A percentile compares a stretch with the other conserved stretches of the same genome.
phyloP scores from a whole-genome alignment of 805 yeast genomes.

The Blastobotrys terrestris region DNA sequence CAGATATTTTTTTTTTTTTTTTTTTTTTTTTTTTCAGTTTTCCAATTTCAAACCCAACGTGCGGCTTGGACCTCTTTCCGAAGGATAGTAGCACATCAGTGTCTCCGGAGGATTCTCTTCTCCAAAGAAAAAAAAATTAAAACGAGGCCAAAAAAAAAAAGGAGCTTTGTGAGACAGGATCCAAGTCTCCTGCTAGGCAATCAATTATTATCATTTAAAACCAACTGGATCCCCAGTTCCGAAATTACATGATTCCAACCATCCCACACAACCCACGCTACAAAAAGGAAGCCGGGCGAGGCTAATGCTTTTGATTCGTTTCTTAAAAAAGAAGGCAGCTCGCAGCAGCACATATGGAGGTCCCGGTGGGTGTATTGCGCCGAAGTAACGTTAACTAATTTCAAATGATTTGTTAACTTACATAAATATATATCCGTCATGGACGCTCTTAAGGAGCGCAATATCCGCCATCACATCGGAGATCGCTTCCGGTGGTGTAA shows the following conservation, averaged over 20 bases:
- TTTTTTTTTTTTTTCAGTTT: not conserved
- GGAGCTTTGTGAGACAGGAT: not conserved
- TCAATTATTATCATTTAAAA: too few relatives aligned
- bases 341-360: too few relatives aligned
- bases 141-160: not conserved
- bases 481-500: conserved; percentile 73
- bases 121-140: not conserved
- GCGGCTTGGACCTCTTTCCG: not conserved
- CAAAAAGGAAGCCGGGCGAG: too few relatives aligned
- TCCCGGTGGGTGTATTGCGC: too few relatives aligned
- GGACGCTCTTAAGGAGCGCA: conserved; percentile 37
- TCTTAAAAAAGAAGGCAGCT: too few relatives aligned
- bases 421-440: not conserved
- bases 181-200: too few relatives aligned
- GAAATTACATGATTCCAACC: too few relatives aligned
- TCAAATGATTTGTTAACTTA: not conserved
- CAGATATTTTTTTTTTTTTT: not conserved
- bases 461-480: conserved; percentile 77
- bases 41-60: not conserved
- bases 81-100: not conserved
- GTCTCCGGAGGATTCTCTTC: not conserved
- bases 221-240: too few relatives aligned
- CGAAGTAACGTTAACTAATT: too few relatives aligned
- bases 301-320: too few relatives aligned
- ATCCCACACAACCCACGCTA: too few relatives aligned